Evolutionary conservation across 805 yeast species (phyloP).

Genomic region (Saturnispora besseyi): DNA sequence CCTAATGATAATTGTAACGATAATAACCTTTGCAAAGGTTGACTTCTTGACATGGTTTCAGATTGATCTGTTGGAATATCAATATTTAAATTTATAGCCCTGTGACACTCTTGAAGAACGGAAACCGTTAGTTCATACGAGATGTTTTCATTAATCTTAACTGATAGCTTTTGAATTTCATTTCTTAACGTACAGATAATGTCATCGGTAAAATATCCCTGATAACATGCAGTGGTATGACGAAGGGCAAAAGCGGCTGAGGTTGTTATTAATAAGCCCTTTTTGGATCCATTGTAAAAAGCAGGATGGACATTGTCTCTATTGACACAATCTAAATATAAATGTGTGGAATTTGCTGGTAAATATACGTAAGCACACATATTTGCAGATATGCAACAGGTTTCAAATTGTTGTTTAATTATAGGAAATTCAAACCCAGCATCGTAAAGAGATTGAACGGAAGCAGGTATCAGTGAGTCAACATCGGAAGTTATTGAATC

Average conservation of each 20-base stretch:
- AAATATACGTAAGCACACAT: constrained; percentile 33
- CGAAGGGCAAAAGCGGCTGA: constrained; percentile 56
- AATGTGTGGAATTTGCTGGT: constrained; percentile 17
- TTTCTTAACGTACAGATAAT: constrained; percentile 46
- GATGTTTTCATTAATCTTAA: constrained; percentile 18
- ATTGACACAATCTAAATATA: constrained; percentile 19
- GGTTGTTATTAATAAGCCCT: constrained; percentile 32
- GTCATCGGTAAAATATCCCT: constrained; percentile 62
- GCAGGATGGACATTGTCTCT: constrained; percentile 11
- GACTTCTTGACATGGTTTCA: constrained; percentile 65
- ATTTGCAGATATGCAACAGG: constrained; percentile 42
- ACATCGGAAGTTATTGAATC: neutral
- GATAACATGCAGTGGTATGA: constrained; percentile 64
- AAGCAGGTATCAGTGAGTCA: neutral
- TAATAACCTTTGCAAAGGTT: constrained; percentile 66
- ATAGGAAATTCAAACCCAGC: constrained; percentile 45
- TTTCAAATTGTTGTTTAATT: constrained; percentile 26
- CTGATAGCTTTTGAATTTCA: constrained; percentile 30
- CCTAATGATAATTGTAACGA: constrained; percentile 65
- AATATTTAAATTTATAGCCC: constrained; percentile 64
- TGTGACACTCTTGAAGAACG: constrained; percentile 57
- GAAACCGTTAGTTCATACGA: constrained; percentile 31
- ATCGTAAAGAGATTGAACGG: constrained; percentile 31
- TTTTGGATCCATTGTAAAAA: constrained; percentile 13
- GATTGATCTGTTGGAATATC: constrained; percentile 66